Conservation (phyloP, 768 basidiomycete genomes). For the Gyrodon lividus region DNA sequence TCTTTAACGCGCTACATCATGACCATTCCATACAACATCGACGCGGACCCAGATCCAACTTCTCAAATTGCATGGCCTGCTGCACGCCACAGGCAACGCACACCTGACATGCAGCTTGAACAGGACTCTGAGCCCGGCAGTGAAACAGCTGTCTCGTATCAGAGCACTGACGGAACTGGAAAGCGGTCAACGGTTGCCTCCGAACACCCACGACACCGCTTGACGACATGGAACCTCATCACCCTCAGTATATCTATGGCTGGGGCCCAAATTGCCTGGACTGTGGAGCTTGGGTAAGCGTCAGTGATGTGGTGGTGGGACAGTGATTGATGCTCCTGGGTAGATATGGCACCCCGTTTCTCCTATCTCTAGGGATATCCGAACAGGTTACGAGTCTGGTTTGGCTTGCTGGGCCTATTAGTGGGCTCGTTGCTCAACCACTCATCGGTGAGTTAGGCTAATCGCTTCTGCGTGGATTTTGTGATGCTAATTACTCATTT, state of each 20-base stretch:
- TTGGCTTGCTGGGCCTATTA: constrained; percentile 94
- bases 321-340: constrained; percentile 1
- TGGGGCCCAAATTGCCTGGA: constrained; percentile 94
- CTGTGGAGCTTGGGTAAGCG: constrained; percentile 86
- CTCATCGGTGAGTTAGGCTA: constrained; percentile 68
- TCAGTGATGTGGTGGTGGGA: not conserved
- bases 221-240: constrained; percentile 68
- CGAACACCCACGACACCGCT: constrained; percentile 28
- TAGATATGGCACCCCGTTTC: constrained; percentile 95
- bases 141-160: constrained; percentile 26
- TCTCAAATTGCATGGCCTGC: constrained; percentile 79
- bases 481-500: constrained; percentile 1
- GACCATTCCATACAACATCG: constrained; percentile 54
- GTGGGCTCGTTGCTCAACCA: constrained; percentile 94
- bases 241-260: constrained; percentile 90
- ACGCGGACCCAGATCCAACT: constrained; percentile 72
- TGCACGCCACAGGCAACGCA: constrained; percentile 34
- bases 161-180: constrained; percentile 33
- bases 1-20: constrained; percentile 22
- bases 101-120: constrained; percentile 24
- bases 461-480: not conserved
- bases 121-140: constrained; percentile 16
- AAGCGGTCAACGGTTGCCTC: constrained; percentile 16
- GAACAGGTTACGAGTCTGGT: constrained; percentile 92
- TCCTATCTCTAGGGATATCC: constrained; percentile 75